Evolutionary conservation across 768 basidiomycete genomes (phyloP), one percentile per base, ranked within the genome.

Genomic region (Dendrothele bispora): DNA sequence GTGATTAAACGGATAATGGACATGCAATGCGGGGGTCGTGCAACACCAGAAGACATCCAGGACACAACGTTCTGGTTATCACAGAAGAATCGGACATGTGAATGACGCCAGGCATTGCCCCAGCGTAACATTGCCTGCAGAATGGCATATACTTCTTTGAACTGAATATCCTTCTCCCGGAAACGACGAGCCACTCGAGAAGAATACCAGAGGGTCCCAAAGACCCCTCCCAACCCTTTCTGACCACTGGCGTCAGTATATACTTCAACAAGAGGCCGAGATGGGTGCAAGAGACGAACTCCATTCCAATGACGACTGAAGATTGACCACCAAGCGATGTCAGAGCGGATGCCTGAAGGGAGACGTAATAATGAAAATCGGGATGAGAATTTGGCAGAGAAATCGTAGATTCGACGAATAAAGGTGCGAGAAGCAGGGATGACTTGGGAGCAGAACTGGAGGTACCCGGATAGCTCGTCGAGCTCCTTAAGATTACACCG

Each of bases 371-470:
- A 26, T 0, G 52, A 5, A 40, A 53, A 58, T 0, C 53, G 37
- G 2, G 62, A 56, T 0, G 43, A 24, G 50, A 67, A 69, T 5
- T 51, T 56, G 5, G 49, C 37, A 1, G 61, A 58, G 50, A 69
- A 69, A 25, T 64, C 52, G 37, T 56, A 52, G 8, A 70, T 44
- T 7, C 55, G 48, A 2, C 58, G 57, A 11, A 69, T 41, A 41
- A 65, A 70, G 0, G 65, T 37, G 4, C 57, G 54, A 0, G 61
- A 61, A 7, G 25, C 35, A 0, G 66, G 68, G 24, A 70, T 62
- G n/a, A 70, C 69, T 36, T 65, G 65, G 0, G 62, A 61, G 1
- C 53, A 35, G 43, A 72, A 72, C 30, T 64, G 61, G 1, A 72
- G 57, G 48, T 56, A 66, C 2, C 70, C 67, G 1, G 51, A 54